phyloP scores from a whole-genome alignment of 2,329 filamentous ascomycete genomes.

The Xylaria polymorpha region DNA sequence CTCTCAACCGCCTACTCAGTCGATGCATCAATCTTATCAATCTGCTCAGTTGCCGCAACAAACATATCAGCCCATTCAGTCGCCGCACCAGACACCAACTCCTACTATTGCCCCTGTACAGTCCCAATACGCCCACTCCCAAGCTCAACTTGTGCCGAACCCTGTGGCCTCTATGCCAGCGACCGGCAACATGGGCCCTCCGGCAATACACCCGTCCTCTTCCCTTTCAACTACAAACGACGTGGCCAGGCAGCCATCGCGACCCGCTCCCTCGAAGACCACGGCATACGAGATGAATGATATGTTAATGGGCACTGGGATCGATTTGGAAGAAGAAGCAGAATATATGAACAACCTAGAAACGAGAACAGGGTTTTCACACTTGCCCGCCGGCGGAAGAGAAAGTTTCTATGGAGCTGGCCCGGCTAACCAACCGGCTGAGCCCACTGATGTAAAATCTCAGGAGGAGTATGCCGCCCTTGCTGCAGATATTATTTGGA shows the following conservation, averaged over 20 bases:
- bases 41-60: conserved; percentile 12
- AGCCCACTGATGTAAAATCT: conserved; percentile 56
- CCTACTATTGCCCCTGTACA: conserved; percentile 40
- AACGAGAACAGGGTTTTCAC: conserved; percentile 64
- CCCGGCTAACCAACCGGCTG: conserved; percentile 71
- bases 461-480: conserved; percentile 75
- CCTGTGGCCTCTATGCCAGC: conserved; percentile 36
- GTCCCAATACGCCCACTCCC: conserved; percentile 43
- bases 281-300: conserved; percentile 82
- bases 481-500: conserved; percentile 73
- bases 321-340: conserved; percentile 88
- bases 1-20: conserved; percentile 33
- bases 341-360: conserved; percentile 78
- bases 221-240: conserved; percentile 44
- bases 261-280: conserved; percentile 70
- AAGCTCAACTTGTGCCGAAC: conserved; percentile 47
- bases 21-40: conserved; percentile 24
- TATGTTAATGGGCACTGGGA: conserved; percentile 83
- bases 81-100: conserved; percentile 37
- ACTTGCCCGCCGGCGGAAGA: conserved; percentile 66
- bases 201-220: conserved; percentile 43
- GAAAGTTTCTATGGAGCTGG: conserved; percentile 73
- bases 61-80: conserved; percentile 6
- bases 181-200: conserved; percentile 51
- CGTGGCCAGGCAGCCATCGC: conserved; percentile 65